Evolutionary conservation across 139 green algal genomes (phyloP).

Genomic region (Chlamydomonas schloesseri): DNA sequence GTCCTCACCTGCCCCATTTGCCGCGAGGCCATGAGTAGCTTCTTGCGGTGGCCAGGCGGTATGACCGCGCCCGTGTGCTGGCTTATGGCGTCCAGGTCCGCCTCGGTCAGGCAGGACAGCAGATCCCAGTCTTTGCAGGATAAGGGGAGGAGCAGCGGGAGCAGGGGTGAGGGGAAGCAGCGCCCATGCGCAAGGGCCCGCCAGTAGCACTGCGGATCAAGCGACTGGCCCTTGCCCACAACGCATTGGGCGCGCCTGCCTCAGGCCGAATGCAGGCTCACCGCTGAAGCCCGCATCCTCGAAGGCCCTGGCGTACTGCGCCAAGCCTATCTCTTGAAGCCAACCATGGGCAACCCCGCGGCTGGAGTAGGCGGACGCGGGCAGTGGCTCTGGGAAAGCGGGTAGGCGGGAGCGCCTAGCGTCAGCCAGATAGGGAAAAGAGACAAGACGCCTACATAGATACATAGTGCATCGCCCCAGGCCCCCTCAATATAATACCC

Average conservation of each 20-base stretch:
- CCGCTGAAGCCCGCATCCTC: slow-evolving; percentile 39
- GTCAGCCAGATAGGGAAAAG: no score
- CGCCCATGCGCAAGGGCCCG: no score
- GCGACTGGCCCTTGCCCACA: no score
- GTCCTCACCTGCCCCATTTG: slow-evolving; percentile 38
- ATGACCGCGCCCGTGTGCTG: slow-evolving; percentile 19
- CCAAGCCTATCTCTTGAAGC: slow-evolving; percentile 32
- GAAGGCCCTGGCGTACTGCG: slow-evolving; percentile 19
- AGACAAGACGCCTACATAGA: no score
- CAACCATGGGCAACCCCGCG: neutral
- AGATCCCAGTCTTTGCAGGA: slow-evolving; percentile 27
- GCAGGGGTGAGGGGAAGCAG: no score
- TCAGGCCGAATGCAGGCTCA: no score
- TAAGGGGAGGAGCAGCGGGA: neutral
- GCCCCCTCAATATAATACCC: no score
- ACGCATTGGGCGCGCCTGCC: no score
- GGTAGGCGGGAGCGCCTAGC: no score
- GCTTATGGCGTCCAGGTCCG: slow-evolving; percentile 27
- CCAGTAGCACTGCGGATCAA: no score
- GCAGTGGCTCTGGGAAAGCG: slow-evolving; percentile 1
- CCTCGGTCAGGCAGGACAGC: slow-evolving; percentile 25
- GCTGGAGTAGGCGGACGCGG: neutral
- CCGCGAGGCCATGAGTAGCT: slow-evolving; percentile 30
- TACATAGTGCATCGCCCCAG: no score
- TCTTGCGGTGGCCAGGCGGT: slow-evolving; percentile 29